A percentile compares a stretch with the other conserved stretches of the same genome.
phyloP scores from a whole-genome alignment of 1,284 basidiomycete genomes.

The Veloboletus limbatus region DNA sequence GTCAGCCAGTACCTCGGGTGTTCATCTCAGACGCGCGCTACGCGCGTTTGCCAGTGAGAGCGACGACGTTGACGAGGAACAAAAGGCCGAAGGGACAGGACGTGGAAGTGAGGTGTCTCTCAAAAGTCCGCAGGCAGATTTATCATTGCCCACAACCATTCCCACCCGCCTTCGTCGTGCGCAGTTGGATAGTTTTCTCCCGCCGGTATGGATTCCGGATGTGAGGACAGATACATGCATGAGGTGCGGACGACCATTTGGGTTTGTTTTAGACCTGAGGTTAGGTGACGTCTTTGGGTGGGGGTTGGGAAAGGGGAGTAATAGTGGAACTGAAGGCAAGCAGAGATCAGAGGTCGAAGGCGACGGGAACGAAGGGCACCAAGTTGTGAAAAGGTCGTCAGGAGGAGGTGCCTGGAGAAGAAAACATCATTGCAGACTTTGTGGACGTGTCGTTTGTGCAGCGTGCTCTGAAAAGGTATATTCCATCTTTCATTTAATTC shows the following conservation, averaged over 20 bases:
- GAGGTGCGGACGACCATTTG: constrained; percentile 77
- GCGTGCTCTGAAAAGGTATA: constrained; percentile 76
- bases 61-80: constrained; percentile 12
- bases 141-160: neutral
- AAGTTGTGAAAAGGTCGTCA: constrained; percentile 7
- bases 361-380: constrained; percentile 10
- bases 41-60: constrained; percentile 55
- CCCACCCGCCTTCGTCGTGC: constrained; percentile 23
- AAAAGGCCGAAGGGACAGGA: constrained; percentile 19
- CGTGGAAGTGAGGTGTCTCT: constrained; percentile 16
- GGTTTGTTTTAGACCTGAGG: constrained; percentile 47
- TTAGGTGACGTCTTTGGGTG: constrained; percentile 31
- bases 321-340: constrained; percentile 11
- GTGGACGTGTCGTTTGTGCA: constrained; percentile 84
- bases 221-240: constrained; percentile 78
- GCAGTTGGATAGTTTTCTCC: constrained; percentile 78
- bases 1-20: constrained; percentile 69
- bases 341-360: constrained; percentile 11
- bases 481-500: constrained; percentile 6
- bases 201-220: constrained; percentile 92
- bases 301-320: constrained; percentile 21
- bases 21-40: constrained; percentile 66
- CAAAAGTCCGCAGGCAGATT: constrained; percentile 24
- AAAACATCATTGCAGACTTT: constrained; percentile 88
- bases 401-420: constrained; percentile 50